phyloP scores from a whole-genome alignment of 768 basidiomycete species.

The Mycena kentingensis region DNA sequence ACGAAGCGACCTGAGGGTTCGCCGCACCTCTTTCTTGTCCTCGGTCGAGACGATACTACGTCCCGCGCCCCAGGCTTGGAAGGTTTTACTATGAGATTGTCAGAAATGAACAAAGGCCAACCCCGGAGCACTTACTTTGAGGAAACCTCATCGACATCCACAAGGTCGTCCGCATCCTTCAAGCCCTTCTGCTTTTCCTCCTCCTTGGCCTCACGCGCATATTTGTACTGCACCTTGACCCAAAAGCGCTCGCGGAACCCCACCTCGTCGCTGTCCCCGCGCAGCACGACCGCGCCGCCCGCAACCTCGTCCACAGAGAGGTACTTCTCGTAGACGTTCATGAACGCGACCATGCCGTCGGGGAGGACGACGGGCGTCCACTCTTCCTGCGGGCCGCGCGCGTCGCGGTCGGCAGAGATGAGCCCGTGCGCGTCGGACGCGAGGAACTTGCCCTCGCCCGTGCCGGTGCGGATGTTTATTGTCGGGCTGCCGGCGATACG shows the following conservation, averaged over 20 bases:
- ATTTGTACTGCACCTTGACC: conserved; percentile 88
- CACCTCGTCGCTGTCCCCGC: conserved; percentile 84
- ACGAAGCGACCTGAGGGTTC: too few relatives aligned
- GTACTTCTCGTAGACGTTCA: conserved; percentile 89
- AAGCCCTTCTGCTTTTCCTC: conserved; percentile 66
- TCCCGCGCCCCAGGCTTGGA: conserved; percentile 87
- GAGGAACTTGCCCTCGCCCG: conserved; percentile 88
- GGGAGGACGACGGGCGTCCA: conserved; percentile 85
- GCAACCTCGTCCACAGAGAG: conserved; percentile 84
- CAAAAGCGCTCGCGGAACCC: conserved; percentile 86
- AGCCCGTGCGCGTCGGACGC: conserved; percentile 86
- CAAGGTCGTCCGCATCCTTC: conserved; percentile 55
- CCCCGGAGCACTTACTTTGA: conserved; percentile 59
- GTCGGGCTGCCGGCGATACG: conserved; percentile 82
- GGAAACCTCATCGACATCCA: conserved; percentile 67
- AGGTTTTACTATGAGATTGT: conserved; percentile 51
- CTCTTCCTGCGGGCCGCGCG: conserved; percentile 91
- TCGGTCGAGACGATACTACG: conserved; percentile 65
- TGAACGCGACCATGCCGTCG: conserved; percentile 85
- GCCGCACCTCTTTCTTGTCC: conserved; percentile 72
- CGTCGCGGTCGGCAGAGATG: conserved; percentile 83
- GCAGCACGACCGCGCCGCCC: conserved; percentile 73
- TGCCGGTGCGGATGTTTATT: conserved; percentile 83
- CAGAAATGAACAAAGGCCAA: conserved; percentile 1
- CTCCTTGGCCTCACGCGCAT: conserved; percentile 79